Evolutionary conservation across 192 early-diverging fungal genomes (phyloP), one percentile per base, ranked within the genome.

Genomic region (Entrophospora sp.): DNA sequence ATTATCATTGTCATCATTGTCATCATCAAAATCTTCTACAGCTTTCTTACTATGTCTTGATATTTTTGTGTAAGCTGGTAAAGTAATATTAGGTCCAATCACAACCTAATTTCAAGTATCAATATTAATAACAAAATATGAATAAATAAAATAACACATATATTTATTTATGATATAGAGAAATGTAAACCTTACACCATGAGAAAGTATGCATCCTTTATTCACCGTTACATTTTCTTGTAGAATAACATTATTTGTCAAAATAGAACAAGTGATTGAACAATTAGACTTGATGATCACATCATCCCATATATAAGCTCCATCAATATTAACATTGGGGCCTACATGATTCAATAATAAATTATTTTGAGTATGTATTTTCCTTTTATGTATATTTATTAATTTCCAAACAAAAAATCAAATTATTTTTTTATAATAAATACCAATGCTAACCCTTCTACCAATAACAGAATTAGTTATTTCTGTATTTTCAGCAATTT

Each of bases 391-490:
- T 16, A 55, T n/a, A 46, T 13, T 22, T 6, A 35, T 16, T 12
- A 46, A 37, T 31, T 34, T 31, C 3, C 52, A 5, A 45, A 22
- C 22, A 43, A 55, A 35, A 44, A 57, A 30, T 36, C 14, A 7
- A 48, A 51, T 12, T 13, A 57, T 25, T 57, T 28, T 18, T 3
- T 8, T 14, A 16, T 51, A 73, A 5, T 13, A 67, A 49, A 48
- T 71, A 73, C 75, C 75, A 72, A 98, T 91, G 18, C 62, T 61
- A 75, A 94, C 96, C 37, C 83, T 81, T 37, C 82, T 72, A 31
- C 96, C 95, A 75, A 99, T 86, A 16, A 93, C 86, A 18, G 92
- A 91, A 72, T 93, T 79, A 0, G 77, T 72, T 9, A 97, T 79
- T 6, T 70, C 70, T 14, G 89, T 77, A 27, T 83, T 79, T 60